phyloP scores from a whole-genome alignment of 352 stramenopile species.

The Phytophthora idaei region DNA sequence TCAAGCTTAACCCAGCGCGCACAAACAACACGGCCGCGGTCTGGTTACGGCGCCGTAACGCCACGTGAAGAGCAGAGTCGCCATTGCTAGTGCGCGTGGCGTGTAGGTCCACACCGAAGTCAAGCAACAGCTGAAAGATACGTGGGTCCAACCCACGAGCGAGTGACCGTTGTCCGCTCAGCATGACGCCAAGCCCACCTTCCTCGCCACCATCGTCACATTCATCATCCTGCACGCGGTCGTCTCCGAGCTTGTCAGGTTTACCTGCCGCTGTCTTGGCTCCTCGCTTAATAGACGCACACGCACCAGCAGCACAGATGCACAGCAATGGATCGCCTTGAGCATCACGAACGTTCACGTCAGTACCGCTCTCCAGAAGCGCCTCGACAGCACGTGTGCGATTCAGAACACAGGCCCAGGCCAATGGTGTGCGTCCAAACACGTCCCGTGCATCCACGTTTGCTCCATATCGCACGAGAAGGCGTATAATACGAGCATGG shows the following conservation, averaged over 20 bases:
- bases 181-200: slow-evolving; percentile 24
- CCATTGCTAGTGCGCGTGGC: slow-evolving; percentile 64
- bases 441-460: slow-evolving; percentile 64
- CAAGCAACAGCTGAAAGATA: slow-evolving; percentile 60
- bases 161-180: slow-evolving; percentile 32
- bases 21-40: slow-evolving; percentile 71
- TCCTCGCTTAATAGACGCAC: slow-evolving; percentile 35
- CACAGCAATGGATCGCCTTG: slow-evolving; percentile 72
- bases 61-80: slow-evolving; percentile 78
- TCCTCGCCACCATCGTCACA: slow-evolving; percentile 35
- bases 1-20: slow-evolving; percentile 70
- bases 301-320: slow-evolving; percentile 61
- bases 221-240: slow-evolving; percentile 30
- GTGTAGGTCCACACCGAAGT: slow-evolving; percentile 58
- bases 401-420: slow-evolving; percentile 80
- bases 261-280: slow-evolving; percentile 28
- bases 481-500: slow-evolving; percentile 54
- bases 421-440: slow-evolving; percentile 71
- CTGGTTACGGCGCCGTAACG: slow-evolving; percentile 72
- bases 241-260: slow-evolving; percentile 26
- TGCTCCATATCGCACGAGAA: slow-evolving; percentile 68
- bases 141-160: slow-evolving; percentile 49
- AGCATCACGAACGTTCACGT: slow-evolving; percentile 64
- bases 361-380: slow-evolving; percentile 57
- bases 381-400: slow-evolving; percentile 61